These are phyloP conservation scores for Abortiporus biennis DNA, from an alignment of 1,284 basidiomycete genomes.

Conservation along the genomic window DNA sequence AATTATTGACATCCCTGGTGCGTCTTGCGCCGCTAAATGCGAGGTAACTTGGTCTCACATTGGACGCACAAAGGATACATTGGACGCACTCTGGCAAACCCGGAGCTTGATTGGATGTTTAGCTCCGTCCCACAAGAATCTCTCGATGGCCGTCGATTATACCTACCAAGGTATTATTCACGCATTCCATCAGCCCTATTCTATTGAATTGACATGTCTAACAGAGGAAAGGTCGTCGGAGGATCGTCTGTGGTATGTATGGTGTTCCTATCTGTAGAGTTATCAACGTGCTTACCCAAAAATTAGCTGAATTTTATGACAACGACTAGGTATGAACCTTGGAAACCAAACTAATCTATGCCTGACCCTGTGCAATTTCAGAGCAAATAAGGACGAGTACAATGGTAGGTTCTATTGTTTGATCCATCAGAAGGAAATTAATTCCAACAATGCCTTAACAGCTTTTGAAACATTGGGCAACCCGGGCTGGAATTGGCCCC, in stretches of 20 bases:
- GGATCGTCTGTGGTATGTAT: conserved; percentile 5
- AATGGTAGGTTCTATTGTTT: neutral
- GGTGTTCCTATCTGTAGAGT: no score
- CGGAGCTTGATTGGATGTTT: neutral
- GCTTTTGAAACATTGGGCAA: conserved; percentile 2
- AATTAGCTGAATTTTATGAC: no score
- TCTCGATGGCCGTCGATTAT: neutral
- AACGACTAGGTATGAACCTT: no score
- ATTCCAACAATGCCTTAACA: neutral
- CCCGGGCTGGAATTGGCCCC: conserved; percentile 6
- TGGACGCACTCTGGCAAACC: neutral
- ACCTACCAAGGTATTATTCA: neutral
- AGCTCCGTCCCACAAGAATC: neutral
- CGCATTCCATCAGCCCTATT: conserved; percentile 1
- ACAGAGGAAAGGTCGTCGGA: conserved; percentile 5
- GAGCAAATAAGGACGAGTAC: conserved; percentile 4
- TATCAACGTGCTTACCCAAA: no score
- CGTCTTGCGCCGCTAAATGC: neutral
- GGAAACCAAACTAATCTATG: no score
- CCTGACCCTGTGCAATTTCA: neutral
- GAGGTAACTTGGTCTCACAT: neutral
- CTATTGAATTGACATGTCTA: neutral
- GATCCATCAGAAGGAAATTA: neutral
- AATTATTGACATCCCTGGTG: conserved; percentile 5
- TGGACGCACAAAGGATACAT: neutral